These are phyloP conservation scores for Wickerhamiella dianesei DNA, from an alignment of 805 yeast genomes.

Conservation along the genomic window DNA sequence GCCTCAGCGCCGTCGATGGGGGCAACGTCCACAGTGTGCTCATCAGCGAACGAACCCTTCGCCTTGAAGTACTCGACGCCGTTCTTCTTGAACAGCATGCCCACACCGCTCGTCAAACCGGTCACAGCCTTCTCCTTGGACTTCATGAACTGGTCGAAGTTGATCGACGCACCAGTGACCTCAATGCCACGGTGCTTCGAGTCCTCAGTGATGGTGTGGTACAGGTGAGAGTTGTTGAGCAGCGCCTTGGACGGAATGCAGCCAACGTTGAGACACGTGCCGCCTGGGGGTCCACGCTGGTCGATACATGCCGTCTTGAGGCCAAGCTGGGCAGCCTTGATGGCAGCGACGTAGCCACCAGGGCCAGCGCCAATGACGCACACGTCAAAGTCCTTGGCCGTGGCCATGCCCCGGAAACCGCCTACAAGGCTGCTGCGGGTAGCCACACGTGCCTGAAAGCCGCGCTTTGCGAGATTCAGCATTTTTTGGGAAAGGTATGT, in stretches of 20 bases:
- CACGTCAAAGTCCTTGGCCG: slow-evolving; percentile 57
- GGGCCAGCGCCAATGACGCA: slow-evolving; percentile 99
- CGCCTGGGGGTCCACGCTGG: slow-evolving; percentile 92
- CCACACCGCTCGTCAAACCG: slow-evolving; percentile 87
- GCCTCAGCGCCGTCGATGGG: slow-evolving; percentile 79
- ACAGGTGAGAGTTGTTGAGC: slow-evolving; percentile 85
- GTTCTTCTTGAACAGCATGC: slow-evolving; percentile 88
- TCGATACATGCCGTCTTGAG: slow-evolving; percentile 91
- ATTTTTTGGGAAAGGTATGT: too few species aligned
- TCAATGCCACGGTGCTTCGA: slow-evolving; percentile 82
- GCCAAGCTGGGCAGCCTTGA: slow-evolving; percentile 95
- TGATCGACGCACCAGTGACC: slow-evolving; percentile 55
- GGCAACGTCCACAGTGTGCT: slow-evolving; percentile 59
- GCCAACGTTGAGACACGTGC: slow-evolving; percentile 97
- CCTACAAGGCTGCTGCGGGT: slow-evolving; percentile 5
- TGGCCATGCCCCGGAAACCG: slow-evolving; percentile 13
- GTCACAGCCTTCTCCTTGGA: slow-evolving; percentile 86
- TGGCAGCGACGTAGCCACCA: slow-evolving; percentile 98
- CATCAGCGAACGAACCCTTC: slow-evolving; percentile 73
- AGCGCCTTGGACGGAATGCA: slow-evolving; percentile 97
- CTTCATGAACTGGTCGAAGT: slow-evolving; percentile 68
- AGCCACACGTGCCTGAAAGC: slow-evolving; percentile 4
- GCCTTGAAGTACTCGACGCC: slow-evolving; percentile 93
- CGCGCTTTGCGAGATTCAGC: not conserved
- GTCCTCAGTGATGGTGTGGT: slow-evolving; percentile 79